phyloP scores from a whole-genome alignment of 768 basidiomycete species.

The Naganishia friedmannii region DNA sequence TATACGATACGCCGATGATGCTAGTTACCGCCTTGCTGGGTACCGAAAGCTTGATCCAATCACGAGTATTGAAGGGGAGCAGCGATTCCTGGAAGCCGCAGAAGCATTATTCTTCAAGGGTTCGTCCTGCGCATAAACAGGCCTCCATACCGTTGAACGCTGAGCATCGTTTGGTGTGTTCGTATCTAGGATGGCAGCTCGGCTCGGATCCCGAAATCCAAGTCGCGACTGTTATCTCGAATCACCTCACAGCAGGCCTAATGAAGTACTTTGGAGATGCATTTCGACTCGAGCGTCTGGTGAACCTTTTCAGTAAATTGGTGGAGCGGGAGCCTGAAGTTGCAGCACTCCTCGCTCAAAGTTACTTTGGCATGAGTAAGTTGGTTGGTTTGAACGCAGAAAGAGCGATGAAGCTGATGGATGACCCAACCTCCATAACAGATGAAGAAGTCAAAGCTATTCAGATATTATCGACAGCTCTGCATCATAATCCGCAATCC shows the following conservation, averaged over 20 bases:
- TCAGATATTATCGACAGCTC: slow-evolving; percentile 80
- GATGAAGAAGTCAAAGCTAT: slow-evolving; percentile 99
- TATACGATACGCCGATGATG: slow-evolving; percentile 93
- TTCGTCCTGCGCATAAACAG: too few relatives aligned
- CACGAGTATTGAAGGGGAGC: slow-evolving; percentile 78
- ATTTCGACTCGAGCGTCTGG: slow-evolving; percentile 78
- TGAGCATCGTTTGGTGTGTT: neutral
- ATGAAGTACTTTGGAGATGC: slow-evolving; percentile 96
- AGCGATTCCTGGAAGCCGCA: slow-evolving; percentile 83
- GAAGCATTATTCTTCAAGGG: slow-evolving; percentile 87
- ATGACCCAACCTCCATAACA: slow-evolving; percentile 47
- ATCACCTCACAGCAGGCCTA: slow-evolving; percentile 89
- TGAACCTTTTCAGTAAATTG: slow-evolving; percentile 90
- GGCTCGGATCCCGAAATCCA: slow-evolving; percentile 98
- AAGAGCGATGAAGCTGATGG: neutral
- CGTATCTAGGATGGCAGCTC: slow-evolving; percentile 81
- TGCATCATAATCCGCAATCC: slow-evolving; percentile 81
- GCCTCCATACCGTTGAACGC: neutral
- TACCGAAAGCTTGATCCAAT: slow-evolving; percentile 96
- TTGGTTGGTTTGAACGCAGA: slow-evolving; percentile 31
- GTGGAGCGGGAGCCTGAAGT: slow-evolving; percentile 83
- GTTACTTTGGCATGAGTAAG: slow-evolving; percentile 97
- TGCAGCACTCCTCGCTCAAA: slow-evolving; percentile 75
- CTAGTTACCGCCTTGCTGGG: slow-evolving; percentile 82
- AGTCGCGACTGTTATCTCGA: slow-evolving; percentile 92